Evolutionary conservation across 140 eudicot genomes (phyloP).

Genomic region (Flaveria floridana): DNA sequence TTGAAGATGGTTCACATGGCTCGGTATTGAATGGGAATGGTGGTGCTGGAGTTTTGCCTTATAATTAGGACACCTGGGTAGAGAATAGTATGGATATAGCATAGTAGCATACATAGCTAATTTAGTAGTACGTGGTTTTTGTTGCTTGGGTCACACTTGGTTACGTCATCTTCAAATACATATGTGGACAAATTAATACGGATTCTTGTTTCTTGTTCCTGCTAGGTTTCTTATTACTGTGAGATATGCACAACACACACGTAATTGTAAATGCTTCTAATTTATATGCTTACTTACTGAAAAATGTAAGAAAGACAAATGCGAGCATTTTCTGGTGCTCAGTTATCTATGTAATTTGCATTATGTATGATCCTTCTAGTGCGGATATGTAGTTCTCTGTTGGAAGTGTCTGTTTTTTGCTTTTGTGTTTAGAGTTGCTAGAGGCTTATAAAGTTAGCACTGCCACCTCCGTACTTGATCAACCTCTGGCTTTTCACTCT

Average conservation of each 20-base stretch:
- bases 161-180: not conserved
- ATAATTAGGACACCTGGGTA: constrained; percentile 2
- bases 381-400: not conserved
- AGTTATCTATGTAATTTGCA: not conserved
- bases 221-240: not conserved
- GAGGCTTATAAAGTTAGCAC: too few species aligned
- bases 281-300: too few species aligned
- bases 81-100: not conserved
- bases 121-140: constrained; percentile 13
- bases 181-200: not conserved
- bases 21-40: constrained; percentile 15
- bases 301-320: not conserved
- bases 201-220: not conserved
- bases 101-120: not conserved
- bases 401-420: not conserved
- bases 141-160: constrained; percentile 7
- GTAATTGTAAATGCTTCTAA: not conserved
- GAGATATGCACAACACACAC: not conserved
- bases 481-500: too few species aligned
- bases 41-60: constrained; percentile 18
- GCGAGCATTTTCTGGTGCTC: not conserved
- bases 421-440: too few species aligned
- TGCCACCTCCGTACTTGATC: too few species aligned
- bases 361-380: not conserved
- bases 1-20: constrained; percentile 17